phyloP scores from a whole-genome alignment of 176 grass and related monocot genomes.

The Eragrostis curvula region DNA sequence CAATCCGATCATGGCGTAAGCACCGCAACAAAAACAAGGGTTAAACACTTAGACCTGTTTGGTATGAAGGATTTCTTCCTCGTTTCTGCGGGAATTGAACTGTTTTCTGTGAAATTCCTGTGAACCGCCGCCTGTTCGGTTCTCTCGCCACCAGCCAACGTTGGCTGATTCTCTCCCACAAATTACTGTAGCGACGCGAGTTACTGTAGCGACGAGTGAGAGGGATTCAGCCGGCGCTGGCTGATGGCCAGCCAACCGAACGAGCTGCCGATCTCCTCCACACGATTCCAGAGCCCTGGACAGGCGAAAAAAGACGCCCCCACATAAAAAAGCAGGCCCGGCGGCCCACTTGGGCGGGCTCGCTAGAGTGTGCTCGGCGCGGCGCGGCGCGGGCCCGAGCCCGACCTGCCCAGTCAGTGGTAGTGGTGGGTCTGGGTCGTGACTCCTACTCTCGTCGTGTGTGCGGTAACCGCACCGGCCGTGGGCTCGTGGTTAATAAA shows the following conservation, averaged over 20 bases:
- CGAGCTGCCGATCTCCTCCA: too few relatives aligned
- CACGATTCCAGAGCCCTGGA: neutral
- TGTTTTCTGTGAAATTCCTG: too few relatives aligned
- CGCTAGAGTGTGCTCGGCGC: neutral
- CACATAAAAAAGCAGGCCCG: neutral
- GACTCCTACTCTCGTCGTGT: too few relatives aligned
- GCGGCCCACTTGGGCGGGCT: constrained; percentile 16
- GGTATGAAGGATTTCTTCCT: too few relatives aligned
- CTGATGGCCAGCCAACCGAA: too few relatives aligned
- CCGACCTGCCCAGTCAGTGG: neutral
- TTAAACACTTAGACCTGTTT: neutral
- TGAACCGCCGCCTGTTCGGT: too few relatives aligned
- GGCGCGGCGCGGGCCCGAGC: neutral
- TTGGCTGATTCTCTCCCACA: too few relatives aligned
- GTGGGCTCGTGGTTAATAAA: constrained; percentile 38
- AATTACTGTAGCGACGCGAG: too few relatives aligned
- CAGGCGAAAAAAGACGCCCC: neutral
- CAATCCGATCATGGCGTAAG: neutral
- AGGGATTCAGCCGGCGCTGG: too few relatives aligned
- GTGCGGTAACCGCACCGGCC: constrained; percentile 30
- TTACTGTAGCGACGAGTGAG: too few relatives aligned
- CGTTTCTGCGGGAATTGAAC: too few relatives aligned
- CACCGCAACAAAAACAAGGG: neutral
- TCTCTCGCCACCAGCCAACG: too few relatives aligned
- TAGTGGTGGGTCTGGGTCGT: neutral